Percentiles rank a stretch among this genome's conserved stretches.
Evolutionary conservation across 768 basidiomycete species (phyloP).

Genomic region (Termitomyces titanicus): DNA sequence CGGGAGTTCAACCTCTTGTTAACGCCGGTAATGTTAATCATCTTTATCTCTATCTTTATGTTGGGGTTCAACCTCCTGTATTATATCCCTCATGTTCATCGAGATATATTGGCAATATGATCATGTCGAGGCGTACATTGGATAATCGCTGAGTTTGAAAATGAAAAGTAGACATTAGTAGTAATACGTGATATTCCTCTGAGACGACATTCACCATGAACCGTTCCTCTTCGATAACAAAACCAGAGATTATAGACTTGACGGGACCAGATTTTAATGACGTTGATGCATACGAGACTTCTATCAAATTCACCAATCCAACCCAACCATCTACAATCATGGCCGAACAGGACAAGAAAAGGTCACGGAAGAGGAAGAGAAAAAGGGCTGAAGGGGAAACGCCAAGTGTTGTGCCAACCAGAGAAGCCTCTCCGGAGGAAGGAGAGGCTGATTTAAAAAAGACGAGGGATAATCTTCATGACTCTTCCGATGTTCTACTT

Average conservation of each 20-base stretch:
- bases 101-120: background rate
- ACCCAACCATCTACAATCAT: background rate
- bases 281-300: constrained; percentile 1
- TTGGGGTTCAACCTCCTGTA: constrained; percentile 8
- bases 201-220: background rate
- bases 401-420: constrained; percentile 14
- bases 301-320: background rate
- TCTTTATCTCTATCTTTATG: background rate
- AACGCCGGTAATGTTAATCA: background rate
- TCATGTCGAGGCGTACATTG: background rate
- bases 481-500: background rate
- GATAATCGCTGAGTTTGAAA: constrained; percentile 12
- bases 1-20: constrained; percentile 12
- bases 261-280: constrained; percentile 14
- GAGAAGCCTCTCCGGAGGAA: constrained; percentile 18
- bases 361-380: constrained; percentile 21
- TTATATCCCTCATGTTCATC: background rate
- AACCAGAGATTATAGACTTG: constrained; percentile 31
- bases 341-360: constrained; percentile 12
- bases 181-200: background rate
- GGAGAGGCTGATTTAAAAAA: constrained; percentile 11
- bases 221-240: constrained; percentile 1
- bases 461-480: background rate
- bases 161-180: background rate
- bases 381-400: constrained; percentile 22